Conservation (phyloP, 2,329 filamentous ascomycete species). For the Sporothrix schenckii region DNA sequence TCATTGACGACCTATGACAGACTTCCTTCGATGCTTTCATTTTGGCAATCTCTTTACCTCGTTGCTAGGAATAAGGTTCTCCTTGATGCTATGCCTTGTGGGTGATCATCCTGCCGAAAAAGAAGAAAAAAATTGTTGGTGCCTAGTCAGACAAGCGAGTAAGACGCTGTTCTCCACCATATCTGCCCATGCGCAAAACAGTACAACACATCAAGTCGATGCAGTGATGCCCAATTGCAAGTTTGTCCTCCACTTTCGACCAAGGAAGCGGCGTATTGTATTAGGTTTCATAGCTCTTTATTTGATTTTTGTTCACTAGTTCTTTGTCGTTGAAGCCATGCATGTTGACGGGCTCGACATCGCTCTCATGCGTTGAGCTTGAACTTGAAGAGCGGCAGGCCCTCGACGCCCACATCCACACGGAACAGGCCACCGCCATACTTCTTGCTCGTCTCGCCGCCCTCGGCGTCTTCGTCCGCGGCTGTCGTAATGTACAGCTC, state of each 20-base stretch:
- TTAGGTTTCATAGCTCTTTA: too few relatives aligned
- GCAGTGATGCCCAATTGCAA: constrained; percentile 28
- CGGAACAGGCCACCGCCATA: constrained; percentile 73
- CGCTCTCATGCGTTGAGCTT: constrained; percentile 48
- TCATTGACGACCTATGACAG: not conserved
- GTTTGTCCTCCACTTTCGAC: not conserved
- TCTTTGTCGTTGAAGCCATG: not conserved
- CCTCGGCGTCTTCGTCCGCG: constrained; percentile 64
- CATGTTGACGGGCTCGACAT: not conserved
- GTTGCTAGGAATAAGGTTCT: not conserved
- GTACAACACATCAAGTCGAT: not conserved
- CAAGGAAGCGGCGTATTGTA: not conserved
- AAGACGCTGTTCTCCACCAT: not conserved
- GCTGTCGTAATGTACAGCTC: constrained; percentile 80
- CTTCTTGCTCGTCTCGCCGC: constrained; percentile 64
- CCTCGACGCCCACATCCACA: constrained; percentile 73
- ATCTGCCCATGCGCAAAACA: not conserved
- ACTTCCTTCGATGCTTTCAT: not conserved
- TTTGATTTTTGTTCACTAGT: not conserved
- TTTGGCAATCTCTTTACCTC: not conserved
- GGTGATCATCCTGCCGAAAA: too few relatives aligned
- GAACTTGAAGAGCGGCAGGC: constrained; percentile 66
- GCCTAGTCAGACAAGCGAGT: too few relatives aligned
- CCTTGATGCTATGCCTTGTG: not conserved
- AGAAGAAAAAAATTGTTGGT: too few relatives aligned